These are phyloP conservation scores for Aspergillus luchuensis DNA, from an alignment of 2,329 filamentous ascomycete species.

Conservation along the genomic window DNA sequence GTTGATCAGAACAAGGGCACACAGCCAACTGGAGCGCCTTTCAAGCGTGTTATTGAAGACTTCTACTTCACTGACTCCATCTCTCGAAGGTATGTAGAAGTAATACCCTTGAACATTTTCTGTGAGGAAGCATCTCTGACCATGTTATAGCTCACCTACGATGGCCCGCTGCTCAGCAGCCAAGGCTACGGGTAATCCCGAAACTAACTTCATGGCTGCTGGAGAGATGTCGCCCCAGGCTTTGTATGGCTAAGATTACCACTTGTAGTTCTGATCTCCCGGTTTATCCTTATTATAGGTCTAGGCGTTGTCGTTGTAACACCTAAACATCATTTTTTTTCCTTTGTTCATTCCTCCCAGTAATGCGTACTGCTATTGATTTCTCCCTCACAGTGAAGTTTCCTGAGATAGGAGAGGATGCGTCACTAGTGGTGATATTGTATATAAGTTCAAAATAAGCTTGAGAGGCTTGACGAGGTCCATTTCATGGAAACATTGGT, in stretches of 20 bases:
- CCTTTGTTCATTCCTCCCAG: constrained; percentile 17
- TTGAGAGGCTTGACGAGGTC: constrained; percentile 16
- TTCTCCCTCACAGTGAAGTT: constrained; percentile 23
- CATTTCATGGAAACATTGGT: neutral
- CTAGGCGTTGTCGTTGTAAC: constrained; percentile 42
- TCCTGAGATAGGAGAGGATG: constrained; percentile 26
- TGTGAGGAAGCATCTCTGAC: constrained; percentile 17
- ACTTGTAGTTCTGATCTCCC: constrained; percentile 18
- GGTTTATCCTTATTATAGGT: constrained; percentile 31
- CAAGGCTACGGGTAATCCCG: constrained; percentile 77
- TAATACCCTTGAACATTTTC: neutral
- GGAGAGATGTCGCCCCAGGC: constrained; percentile 54
- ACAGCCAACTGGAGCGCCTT: constrained; percentile 68
- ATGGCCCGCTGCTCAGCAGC: constrained; percentile 97
- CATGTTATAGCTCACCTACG: constrained; percentile 74
- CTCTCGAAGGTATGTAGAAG: constrained; percentile 76
- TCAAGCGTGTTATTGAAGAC: constrained; percentile 88
- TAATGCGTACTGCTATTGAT: constrained; percentile 20
- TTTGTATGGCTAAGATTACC: constrained; percentile 38
- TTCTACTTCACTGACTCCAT: constrained; percentile 99
- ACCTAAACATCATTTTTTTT: constrained; percentile 35
- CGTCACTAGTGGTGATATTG: constrained; percentile 33
- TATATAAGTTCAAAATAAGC: constrained; percentile 39
- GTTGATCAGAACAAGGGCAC: constrained; percentile 94
- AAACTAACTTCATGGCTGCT: constrained; percentile 77